Conservation (phyloP, 208 protist genomes). For the Tritrichomonas musculus region DNA sequence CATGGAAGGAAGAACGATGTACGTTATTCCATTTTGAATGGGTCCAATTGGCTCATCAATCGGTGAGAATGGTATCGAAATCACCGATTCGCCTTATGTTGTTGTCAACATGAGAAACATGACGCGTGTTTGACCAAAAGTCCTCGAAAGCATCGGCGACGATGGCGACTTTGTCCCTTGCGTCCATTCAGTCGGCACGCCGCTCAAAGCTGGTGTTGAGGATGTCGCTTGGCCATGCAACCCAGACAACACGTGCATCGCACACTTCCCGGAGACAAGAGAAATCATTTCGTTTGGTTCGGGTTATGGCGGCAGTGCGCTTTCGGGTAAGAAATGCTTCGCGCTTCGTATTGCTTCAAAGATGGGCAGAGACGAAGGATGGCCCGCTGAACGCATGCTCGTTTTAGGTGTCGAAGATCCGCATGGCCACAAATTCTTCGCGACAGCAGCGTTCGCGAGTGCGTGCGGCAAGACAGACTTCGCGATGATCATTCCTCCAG, state of each 20-base stretch:
- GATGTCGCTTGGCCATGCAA: conserved; percentile 46
- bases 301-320: conserved; percentile 63
- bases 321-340: too few relatives aligned
- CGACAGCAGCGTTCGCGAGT: conserved; percentile 63
- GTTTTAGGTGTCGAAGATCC: conserved; percentile 61
- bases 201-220: conserved; percentile 30
- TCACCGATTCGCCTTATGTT: too few relatives aligned
- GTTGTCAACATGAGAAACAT: too few relatives aligned
- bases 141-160: conserved; percentile 33
- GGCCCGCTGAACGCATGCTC: conserved; percentile 69
- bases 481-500: too few relatives aligned
- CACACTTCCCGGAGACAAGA: too few relatives aligned
- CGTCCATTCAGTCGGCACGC: too few relatives aligned
- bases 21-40: too few relatives aligned
- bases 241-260: conserved; percentile 42
- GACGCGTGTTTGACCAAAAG: conserved; percentile 39
- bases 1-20: conserved; percentile 51
- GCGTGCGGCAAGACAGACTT: conserved; percentile 72
- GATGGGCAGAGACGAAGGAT: too few relatives aligned
- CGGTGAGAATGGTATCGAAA: too few relatives aligned
- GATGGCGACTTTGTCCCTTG: conserved; percentile 36
- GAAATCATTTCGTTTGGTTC: too few relatives aligned
- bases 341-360: too few relatives aligned
- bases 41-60: too few relatives aligned
- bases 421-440: conserved; percentile 52